Conservation (phyloP, 108 stramenopile genomes). For the Aureococcus anophagefferens region DNA sequence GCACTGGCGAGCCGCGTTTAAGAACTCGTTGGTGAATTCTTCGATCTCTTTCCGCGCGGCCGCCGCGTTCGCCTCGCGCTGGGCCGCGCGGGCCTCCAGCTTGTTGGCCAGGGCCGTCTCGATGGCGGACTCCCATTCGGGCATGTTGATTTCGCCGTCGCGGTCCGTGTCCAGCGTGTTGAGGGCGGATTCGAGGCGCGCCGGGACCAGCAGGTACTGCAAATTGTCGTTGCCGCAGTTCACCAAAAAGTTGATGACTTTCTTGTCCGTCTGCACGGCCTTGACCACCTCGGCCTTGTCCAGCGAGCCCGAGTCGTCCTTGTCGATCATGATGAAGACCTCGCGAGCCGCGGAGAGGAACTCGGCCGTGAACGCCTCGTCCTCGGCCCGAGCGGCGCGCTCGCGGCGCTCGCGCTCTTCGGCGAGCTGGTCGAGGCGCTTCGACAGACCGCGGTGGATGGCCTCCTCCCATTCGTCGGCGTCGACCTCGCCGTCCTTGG, state of each 20-base stretch:
- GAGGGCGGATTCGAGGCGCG: too few relatives aligned
- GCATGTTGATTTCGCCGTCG: too few relatives aligned
- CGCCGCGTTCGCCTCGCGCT: too few relatives aligned
- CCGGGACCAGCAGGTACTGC: too few relatives aligned
- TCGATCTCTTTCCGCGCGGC: too few relatives aligned
- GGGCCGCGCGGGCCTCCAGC: too few relatives aligned
- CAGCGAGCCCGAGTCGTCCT: background rate
- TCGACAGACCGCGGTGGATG: background rate
- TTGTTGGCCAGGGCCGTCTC: too few relatives aligned
- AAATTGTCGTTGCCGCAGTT: background rate
- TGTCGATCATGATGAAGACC: background rate
- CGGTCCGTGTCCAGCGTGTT: too few relatives aligned
- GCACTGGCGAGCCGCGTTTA: too few relatives aligned
- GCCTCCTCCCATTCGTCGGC: background rate
- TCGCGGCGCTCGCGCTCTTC: background rate
- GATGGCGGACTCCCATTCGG: too few relatives aligned
- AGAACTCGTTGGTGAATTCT: too few relatives aligned
- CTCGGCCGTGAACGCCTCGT: background rate
- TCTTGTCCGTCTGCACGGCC: background rate
- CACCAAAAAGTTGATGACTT: background rate
- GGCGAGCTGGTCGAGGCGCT: background rate
- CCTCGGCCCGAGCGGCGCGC: background rate
- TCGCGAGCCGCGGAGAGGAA: background rate
- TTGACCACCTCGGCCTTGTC: background rate
- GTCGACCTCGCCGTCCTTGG: background rate